These are phyloP conservation scores for Cornus suecica DNA, from an alignment of 148 eudicot genomes.

Conservation along the genomic window DNA sequence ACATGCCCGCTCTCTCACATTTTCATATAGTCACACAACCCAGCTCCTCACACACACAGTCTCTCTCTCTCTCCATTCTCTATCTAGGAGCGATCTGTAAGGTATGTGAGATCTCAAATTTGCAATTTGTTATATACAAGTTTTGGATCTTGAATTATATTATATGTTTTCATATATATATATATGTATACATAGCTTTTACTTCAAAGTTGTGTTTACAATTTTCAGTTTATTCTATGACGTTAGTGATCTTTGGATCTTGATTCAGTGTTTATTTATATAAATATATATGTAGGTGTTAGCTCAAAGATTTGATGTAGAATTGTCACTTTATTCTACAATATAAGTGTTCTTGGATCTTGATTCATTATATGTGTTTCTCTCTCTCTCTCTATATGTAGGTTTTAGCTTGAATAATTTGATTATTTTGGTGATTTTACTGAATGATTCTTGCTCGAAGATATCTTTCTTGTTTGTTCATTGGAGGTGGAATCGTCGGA, in stretches of 20 bases:
- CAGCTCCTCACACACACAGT: neutral
- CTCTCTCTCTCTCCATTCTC: neutral
- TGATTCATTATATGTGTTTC: neutral
- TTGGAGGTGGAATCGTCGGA: neutral
- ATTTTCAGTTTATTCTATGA: no score
- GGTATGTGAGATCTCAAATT: neutral
- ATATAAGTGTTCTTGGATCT: neutral
- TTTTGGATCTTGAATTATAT: no score
- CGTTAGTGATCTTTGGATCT: no score
- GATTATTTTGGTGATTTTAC: neutral
- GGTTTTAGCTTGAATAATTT: neutral
- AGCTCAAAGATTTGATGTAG: no score
- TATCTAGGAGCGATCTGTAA: neutral
- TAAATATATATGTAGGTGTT: no score
- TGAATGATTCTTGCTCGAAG: neutral
- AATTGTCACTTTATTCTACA: neutral
- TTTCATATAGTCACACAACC: neutral
- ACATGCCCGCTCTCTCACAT: constrained; percentile 11
- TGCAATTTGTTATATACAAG: no score
- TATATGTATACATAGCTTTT: neutral
- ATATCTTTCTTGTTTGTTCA: neutral
- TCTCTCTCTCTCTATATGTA: neutral
- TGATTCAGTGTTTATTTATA: no score
- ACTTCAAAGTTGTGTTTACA: no score
- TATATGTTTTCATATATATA: no score